Evolutionary conservation across 2,329 filamentous ascomycete species (phyloP).

Genomic region (Cucurbitaria berberidis): DNA sequence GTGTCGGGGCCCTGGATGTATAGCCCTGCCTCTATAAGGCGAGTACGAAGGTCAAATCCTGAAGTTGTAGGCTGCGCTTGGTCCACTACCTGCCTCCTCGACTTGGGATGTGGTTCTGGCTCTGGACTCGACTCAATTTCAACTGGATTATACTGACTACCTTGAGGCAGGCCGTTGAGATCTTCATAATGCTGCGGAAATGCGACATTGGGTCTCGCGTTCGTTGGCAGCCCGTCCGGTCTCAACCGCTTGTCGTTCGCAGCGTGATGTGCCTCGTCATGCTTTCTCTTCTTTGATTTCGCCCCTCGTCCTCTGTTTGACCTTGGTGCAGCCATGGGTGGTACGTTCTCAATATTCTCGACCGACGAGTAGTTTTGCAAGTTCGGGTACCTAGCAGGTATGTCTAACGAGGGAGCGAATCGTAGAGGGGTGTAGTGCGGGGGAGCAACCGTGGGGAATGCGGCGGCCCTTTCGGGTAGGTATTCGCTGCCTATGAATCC

Average conservation of each 20-base stretch:
- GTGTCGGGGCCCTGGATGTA: slow-evolving; percentile 67
- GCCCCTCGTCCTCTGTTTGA: not conserved
- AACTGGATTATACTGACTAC: slow-evolving; percentile 18
- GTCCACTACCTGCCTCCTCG: not conserved
- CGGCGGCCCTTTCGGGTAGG: not conserved
- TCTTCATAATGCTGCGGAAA: not conserved
- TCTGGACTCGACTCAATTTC: slow-evolving; percentile 25
- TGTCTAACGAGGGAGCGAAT: not conserved
- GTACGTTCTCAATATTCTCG: slow-evolving; percentile 1
- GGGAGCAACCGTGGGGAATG: not conserved
- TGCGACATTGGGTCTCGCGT: not conserved
- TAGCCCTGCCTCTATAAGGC: slow-evolving; percentile 71
- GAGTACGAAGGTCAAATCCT: not conserved
- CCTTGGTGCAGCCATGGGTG: not conserved
- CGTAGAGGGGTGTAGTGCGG: slow-evolving; percentile 1
- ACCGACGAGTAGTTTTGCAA: not conserved
- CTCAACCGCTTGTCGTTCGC: not conserved
- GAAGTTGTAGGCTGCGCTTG: not conserved
- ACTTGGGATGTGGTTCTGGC: not conserved
- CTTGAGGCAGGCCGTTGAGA: not conserved
- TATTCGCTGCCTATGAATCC: not conserved
- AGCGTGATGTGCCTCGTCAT: not conserved
- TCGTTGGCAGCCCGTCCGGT: not conserved
- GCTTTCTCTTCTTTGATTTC: slow-evolving; percentile 18
- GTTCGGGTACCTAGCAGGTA: not conserved